Conservation (phyloP, 1,284 basidiomycete genomes). For the Tylopilus sp. region DNA sequence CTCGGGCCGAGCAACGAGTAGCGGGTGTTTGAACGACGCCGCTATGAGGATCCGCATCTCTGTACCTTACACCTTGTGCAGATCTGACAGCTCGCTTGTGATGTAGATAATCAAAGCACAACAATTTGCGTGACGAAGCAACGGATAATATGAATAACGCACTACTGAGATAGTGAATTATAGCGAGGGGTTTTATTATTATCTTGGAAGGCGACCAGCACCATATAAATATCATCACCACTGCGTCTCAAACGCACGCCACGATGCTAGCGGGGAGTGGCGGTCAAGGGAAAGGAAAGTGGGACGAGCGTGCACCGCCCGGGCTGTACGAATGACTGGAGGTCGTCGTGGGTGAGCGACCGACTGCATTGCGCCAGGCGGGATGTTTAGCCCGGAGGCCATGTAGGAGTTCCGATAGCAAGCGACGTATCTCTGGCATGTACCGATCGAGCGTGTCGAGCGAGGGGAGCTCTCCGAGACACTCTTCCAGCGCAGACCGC, state of each 20-base stretch:
- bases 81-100: background rate
- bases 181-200: background rate
- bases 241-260: constrained; percentile 14
- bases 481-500: constrained; percentile 77
- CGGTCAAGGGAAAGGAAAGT: constrained; percentile 11
- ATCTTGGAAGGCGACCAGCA: background rate
- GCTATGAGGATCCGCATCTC: background rate
- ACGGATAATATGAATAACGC: background rate
- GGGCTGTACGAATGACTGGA: constrained; percentile 4
- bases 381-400: constrained; percentile 84
- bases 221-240: background rate
- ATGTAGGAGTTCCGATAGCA: constrained; percentile 77
- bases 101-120: background rate
- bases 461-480: constrained; percentile 82
- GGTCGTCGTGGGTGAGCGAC: constrained; percentile 5
- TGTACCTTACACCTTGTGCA: background rate
- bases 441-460: constrained; percentile 68
- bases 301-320: background rate
- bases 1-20: constrained; percentile 19
- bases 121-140: background rate
- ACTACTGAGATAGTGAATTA: background rate
- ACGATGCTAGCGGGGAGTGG: background rate
- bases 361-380: constrained; percentile 47
- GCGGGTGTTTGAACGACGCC: background rate
- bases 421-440: constrained; percentile 76